A percentile compares a stretch with the other conserved stretches of the same genome.
These are phyloP conservation scores for Cyamopsis tetragonoloba DNA, from an alignment of 306 rosid genomes.

Conservation along the genomic window DNA sequence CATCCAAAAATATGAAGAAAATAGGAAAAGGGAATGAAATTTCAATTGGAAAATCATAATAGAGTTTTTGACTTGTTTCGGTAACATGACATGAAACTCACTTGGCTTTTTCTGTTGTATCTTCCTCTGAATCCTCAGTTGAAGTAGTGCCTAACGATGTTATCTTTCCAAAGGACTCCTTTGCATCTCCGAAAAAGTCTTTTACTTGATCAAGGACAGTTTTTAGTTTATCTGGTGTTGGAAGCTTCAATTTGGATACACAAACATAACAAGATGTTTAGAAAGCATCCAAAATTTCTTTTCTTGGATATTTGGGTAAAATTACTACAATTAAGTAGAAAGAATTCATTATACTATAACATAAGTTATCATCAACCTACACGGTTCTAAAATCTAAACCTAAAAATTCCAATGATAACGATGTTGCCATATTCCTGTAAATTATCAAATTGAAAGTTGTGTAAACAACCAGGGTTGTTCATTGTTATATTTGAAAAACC, in stretches of 20 bases:
- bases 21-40: not conserved
- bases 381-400: not conserved
- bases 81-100: constrained; percentile 40
- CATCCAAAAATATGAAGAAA: not conserved
- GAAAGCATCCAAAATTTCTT: not conserved
- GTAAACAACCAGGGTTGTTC: constrained; percentile 2
- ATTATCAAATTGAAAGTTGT: constrained; percentile 1
- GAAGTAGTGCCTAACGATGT: constrained; percentile 39
- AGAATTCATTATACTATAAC: constrained; percentile 12
- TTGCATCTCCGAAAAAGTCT: constrained; percentile 86
- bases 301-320: not conserved
- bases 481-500: not conserved
- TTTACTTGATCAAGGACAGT: constrained; percentile 75
- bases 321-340: not conserved
- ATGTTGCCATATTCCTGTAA: constrained; percentile 45
- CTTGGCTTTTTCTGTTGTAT: constrained; percentile 45
- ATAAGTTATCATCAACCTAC: not conserved
- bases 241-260: constrained; percentile 59
- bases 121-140: constrained; percentile 48
- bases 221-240: constrained; percentile 77
- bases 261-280: constrained; percentile 17
- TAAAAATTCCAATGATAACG: not conserved
- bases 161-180: constrained; percentile 79
- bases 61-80: not conserved
- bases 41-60: constrained; percentile 2